These are phyloP conservation scores for Chimonanthus praecox DNA, from an alignment of 164 flowering plant genomes.

Conservation along the genomic window DNA sequence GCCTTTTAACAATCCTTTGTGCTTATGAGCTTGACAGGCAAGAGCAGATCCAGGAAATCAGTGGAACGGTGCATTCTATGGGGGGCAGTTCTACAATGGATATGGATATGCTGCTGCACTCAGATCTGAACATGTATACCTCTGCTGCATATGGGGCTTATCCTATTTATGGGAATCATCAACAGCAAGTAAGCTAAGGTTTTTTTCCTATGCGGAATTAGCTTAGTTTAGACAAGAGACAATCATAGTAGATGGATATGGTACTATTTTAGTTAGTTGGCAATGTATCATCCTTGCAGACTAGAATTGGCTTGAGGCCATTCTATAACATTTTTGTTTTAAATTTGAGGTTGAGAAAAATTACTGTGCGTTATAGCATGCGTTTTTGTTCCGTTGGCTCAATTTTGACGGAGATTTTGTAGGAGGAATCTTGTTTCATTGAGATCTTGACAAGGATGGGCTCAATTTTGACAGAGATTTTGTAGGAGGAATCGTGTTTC, in stretches of 20 bases:
- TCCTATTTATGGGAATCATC: slow-evolving; percentile 67
- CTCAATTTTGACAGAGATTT: background rate
- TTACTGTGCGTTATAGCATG: background rate
- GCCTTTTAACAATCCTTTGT: background rate
- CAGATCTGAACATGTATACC: slow-evolving; percentile 71
- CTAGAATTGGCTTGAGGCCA: background rate
- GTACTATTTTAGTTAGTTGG: background rate
- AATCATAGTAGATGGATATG: background rate
- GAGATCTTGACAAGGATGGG: background rate
- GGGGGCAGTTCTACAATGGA: slow-evolving; percentile 70
- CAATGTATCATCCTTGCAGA: background rate
- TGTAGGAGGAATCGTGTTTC: background rate
- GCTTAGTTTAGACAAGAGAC: background rate
- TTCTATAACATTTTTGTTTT: background rate
- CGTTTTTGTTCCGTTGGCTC: background rate
- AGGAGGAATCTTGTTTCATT: background rate
- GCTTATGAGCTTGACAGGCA: slow-evolving; percentile 30
- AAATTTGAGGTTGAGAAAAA: slow-evolving; percentile 1
- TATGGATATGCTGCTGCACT: slow-evolving; percentile 57
- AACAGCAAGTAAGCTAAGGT: slow-evolving; percentile 80
- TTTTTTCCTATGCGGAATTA: background rate
- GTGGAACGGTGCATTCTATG: slow-evolving; percentile 71
- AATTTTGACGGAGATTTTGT: background rate
- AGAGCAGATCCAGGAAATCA: slow-evolving; percentile 59
- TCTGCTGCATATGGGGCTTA: slow-evolving; percentile 63